These are phyloP conservation scores for Rhizopogon salebrosus DNA, from an alignment of 768 basidiomycete genomes.

Conservation along the genomic window DNA sequence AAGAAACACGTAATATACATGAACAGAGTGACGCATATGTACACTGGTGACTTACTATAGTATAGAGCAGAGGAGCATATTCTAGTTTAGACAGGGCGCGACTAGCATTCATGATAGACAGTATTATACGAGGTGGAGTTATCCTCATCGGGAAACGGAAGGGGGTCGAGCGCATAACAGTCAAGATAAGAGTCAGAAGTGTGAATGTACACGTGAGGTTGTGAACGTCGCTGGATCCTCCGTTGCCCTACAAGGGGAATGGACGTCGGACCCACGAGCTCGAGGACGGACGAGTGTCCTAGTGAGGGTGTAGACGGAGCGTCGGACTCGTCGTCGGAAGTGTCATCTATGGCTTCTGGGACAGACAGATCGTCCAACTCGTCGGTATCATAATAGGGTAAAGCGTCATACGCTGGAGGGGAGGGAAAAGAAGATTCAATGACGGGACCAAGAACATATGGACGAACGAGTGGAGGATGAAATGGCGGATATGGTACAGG, in stretches of 20 bases:
- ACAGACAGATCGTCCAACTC: constrained; percentile 66
- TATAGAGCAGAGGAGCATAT: constrained; percentile 13
- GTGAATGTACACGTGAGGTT: constrained; percentile 58
- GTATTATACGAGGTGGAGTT: constrained; percentile 43
- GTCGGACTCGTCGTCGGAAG: constrained; percentile 83
- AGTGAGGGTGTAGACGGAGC: constrained; percentile 57
- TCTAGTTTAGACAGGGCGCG: constrained; percentile 25
- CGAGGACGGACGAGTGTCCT: constrained; percentile 53
- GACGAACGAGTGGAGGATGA: constrained; percentile 51
- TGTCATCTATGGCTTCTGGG: constrained; percentile 80
- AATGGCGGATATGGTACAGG: constrained; percentile 65
- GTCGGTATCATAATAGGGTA: constrained; percentile 59
- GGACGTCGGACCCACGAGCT: constrained; percentile 46
- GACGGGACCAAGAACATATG: constrained; percentile 44
- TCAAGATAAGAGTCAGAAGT: constrained; percentile 55
- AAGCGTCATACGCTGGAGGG: constrained; percentile 39
- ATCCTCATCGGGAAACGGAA: constrained; percentile 60
- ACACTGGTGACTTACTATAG: constrained; percentile 16
- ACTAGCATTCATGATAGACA: constrained; percentile 63
- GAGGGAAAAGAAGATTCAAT: constrained; percentile 36
- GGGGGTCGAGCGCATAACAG: constrained; percentile 64
- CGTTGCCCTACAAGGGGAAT: constrained; percentile 46
- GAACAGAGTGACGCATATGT: constrained; percentile 23
- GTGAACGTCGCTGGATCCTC: constrained; percentile 39
- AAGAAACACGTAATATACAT: constrained; percentile 20